These are phyloP conservation scores for Pelargonium fulgidum DNA, from an alignment of 441 rosid genomes.

Conservation along the genomic window DNA sequence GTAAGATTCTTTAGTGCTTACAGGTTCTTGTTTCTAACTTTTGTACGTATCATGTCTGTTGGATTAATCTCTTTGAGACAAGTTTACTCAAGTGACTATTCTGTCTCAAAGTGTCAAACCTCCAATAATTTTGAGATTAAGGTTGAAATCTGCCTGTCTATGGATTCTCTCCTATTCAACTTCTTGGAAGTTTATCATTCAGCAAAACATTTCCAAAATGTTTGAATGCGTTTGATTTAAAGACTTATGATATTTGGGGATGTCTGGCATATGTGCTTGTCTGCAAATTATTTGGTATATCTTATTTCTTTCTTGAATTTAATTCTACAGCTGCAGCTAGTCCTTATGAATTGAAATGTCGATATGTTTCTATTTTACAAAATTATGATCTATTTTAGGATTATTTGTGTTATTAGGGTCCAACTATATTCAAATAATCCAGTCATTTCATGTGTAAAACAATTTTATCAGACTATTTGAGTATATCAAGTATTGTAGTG, in stretches of 20 bases:
- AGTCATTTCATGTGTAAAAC: not conserved
- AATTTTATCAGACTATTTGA: not conserved
- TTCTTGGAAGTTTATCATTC: not conserved
- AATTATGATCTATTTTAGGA: not conserved
- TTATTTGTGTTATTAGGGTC: not conserved
- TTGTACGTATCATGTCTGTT: not conserved
- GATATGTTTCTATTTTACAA: not conserved
- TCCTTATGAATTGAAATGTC: not conserved
- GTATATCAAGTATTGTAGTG: not conserved
- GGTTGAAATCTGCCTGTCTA: constrained; percentile 1
- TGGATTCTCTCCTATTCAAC: not conserved
- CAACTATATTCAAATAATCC: not conserved
- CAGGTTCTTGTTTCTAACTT: not conserved
- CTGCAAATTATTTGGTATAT: not conserved
- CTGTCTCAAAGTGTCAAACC: not conserved
- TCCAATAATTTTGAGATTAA: not conserved
- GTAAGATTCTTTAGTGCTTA: not conserved
- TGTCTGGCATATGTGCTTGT: not conserved
- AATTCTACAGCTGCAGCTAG: not conserved
- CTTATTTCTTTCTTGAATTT: not conserved
- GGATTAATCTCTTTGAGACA: not conserved
- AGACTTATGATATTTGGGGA: not conserved
- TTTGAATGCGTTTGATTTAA: not conserved
- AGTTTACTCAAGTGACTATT: not conserved
- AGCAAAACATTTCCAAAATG: not conserved